phyloP scores from a whole-genome alignment of 495 filamentous ascomycete genomes.

The Talaromyces liani region DNA sequence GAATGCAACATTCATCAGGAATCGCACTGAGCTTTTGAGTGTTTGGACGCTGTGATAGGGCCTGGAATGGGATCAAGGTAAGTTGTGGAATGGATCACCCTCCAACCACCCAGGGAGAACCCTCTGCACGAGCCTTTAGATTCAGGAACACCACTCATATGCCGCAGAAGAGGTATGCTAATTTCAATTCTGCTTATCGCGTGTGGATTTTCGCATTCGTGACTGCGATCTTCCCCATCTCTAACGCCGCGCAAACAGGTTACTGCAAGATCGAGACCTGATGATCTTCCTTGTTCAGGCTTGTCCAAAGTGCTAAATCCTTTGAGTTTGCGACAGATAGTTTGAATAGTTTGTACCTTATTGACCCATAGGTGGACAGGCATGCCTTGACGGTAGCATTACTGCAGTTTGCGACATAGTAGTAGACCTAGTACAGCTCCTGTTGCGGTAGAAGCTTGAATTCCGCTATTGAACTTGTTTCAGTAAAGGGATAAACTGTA shows the following conservation, averaged over 20 bases:
- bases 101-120: not conserved
- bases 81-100: constrained; percentile 4
- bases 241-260: not conserved
- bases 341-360: not conserved
- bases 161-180: constrained; percentile 4
- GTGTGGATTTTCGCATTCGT: not conserved
- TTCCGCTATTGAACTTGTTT: not conserved
- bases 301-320: not conserved
- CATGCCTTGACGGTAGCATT: not conserved
- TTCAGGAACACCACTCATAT: constrained; percentile 6
- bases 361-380: not conserved
- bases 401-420: not conserved
- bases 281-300: not conserved
- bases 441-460: not conserved
- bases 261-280: not conserved
- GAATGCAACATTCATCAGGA: constrained; percentile 6
- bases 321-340: not conserved
- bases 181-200: not conserved
- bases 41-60: not conserved
- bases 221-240: not conserved
- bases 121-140: not conserved
- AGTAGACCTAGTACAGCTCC: not conserved
- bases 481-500: not conserved
- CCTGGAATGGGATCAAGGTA: constrained; percentile 3
- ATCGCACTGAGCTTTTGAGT: not conserved